Base-by-base conservation (phyloP, 2,329 filamentous ascomycete genomes). In the Aspergillus felis region DNA sequence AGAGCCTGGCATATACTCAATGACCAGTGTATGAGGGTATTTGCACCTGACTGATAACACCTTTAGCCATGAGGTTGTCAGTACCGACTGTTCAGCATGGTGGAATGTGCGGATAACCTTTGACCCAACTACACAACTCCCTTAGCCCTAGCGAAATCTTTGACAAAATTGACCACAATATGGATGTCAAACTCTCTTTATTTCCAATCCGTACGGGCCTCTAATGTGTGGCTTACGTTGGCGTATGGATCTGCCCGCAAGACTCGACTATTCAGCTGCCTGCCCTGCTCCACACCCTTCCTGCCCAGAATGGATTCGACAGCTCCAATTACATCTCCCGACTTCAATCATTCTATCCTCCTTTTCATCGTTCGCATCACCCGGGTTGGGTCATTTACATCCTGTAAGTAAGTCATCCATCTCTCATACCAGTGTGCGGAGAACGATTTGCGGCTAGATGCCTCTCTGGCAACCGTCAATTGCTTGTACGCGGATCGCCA, bases 401-500 rank as follows among this genome's bases (percentile, higher is more conserved):
- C 41, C 44, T 41, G 50, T 59, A 57, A 57, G 54, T 59, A 57
- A 56, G 56, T 60, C 51, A 51, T 49, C 50, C 10, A 27, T 47
- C 20, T 47, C 22, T 27, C 44, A 47, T 47, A 25, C 44, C 44
- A 47, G 20, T 24, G 3, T 44, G 20, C 20, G 41, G 41, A 44
- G 41, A 24, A 44, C 9, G 41, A 44, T 22, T 4, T 24, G 22
- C 24, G 22, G 44, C 44, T 24, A n/a, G 32, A 38, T 38, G 12
- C 44, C 24, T 24, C 42, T 46, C 22, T 24, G 14, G 44, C 44
- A 47, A 25, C 20, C 22, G 4, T 22, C 12, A 4, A 6, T 46
- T 44, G 42, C 9, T 46, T 32, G 53, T 47, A 50, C 28, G 49
- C 50, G 29, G 51, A 32, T 47, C 12, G 35, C 50, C 25, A 46